Conservation (phyloP, 441 rosid genomes). For the Jatropha podagrica region DNA sequence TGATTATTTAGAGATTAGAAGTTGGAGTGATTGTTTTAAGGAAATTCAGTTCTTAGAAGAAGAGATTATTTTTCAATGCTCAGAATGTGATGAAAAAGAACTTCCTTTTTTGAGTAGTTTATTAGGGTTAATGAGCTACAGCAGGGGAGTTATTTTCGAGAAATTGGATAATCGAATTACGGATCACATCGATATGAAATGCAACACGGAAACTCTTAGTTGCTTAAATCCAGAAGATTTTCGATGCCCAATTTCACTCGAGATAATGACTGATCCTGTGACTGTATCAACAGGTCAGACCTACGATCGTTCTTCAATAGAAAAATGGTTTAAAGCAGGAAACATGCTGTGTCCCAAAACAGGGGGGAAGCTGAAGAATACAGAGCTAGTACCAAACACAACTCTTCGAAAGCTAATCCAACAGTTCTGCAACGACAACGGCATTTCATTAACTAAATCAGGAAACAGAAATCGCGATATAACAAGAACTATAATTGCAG, state of each 20-base stretch:
- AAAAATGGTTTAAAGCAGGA: slow-evolving; percentile 75
- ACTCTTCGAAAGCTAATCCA: slow-evolving; percentile 56
- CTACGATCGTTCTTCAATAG: slow-evolving; percentile 76
- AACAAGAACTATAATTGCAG: slow-evolving; percentile 41
- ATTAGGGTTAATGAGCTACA: slow-evolving; percentile 56
- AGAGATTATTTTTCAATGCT: slow-evolving; percentile 34
- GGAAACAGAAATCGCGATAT: slow-evolving; percentile 39
- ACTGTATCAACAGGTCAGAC: slow-evolving; percentile 77
- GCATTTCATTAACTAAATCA: slow-evolving; percentile 40
- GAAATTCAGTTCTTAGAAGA: slow-evolving; percentile 62
- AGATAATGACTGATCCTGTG: slow-evolving; percentile 80
- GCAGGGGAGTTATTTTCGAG: slow-evolving; percentile 61
- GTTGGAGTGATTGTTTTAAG: slow-evolving; percentile 58
- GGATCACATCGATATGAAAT: slow-evolving; percentile 34
- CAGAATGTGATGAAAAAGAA: slow-evolving; percentile 36
- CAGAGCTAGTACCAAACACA: slow-evolving; percentile 58
- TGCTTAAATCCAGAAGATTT: slow-evolving; percentile 68
- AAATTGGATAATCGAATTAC: slow-evolving; percentile 26
- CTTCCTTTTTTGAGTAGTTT: slow-evolving; percentile 54
- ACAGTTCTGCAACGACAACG: slow-evolving; percentile 49
- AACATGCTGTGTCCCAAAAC: slow-evolving; percentile 75
- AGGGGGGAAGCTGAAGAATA: slow-evolving; percentile 51
- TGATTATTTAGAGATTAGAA: slow-evolving; percentile 50
- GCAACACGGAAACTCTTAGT: slow-evolving; percentile 38
- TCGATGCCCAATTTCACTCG: slow-evolving; percentile 81